A percentile compares a stretch with the other conserved stretches of the same genome.
Evolutionary conservation across 2,329 filamentous ascomycete genomes (phyloP).

Genomic region (Plectosphaerella sp.): DNA sequence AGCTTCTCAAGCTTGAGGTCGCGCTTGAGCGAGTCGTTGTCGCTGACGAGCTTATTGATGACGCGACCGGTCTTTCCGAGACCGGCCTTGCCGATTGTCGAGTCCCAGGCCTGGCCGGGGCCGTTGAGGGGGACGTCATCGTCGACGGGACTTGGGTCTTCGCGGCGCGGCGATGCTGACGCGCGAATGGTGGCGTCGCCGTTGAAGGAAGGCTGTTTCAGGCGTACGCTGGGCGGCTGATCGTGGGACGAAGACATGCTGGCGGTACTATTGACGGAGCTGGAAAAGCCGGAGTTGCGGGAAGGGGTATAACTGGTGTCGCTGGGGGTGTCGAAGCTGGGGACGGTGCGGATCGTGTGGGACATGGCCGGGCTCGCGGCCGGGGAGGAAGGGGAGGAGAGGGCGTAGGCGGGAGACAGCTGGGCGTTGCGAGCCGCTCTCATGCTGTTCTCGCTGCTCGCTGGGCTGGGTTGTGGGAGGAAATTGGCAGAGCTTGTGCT

Average conservation of each 20-base stretch:
- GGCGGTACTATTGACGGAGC: conserved; percentile 47
- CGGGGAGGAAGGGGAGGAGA: conserved; percentile 10
- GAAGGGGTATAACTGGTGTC: conserved; percentile 34
- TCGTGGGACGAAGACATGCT: conserved; percentile 32
- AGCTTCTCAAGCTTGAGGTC: conserved; percentile 65
- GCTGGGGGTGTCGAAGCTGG: conserved; percentile 45
- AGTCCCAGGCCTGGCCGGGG: conserved; percentile 50
- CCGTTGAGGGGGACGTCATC: conserved; percentile 13
- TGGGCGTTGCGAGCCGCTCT: conserved; percentile 24
- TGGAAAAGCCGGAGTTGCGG: conserved; percentile 49
- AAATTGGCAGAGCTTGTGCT: conserved; percentile 12
- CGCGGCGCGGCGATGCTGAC: conserved; percentile 5
- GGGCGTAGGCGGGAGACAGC: conserved; percentile 16
- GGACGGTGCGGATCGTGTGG: conserved; percentile 53
- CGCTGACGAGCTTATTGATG: conserved; percentile 76
- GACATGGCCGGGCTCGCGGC: conserved; percentile 26
- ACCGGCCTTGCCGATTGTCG: conserved; percentile 64
- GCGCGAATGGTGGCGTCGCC: conserved; percentile 1
- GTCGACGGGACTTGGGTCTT: conserved; percentile 7
- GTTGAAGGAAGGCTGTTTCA: conserved; percentile 23
- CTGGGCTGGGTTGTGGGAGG: conserved; percentile 32
- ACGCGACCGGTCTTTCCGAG: conserved; percentile 72
- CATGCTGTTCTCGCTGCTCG: conserved; percentile 35
- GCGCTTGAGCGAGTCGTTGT: conserved; percentile 73
- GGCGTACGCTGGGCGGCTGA: conserved; percentile 26